Evolutionary conservation across 2,329 filamentous ascomycete genomes (phyloP).

Genomic region (Lachnellula cervina): DNA sequence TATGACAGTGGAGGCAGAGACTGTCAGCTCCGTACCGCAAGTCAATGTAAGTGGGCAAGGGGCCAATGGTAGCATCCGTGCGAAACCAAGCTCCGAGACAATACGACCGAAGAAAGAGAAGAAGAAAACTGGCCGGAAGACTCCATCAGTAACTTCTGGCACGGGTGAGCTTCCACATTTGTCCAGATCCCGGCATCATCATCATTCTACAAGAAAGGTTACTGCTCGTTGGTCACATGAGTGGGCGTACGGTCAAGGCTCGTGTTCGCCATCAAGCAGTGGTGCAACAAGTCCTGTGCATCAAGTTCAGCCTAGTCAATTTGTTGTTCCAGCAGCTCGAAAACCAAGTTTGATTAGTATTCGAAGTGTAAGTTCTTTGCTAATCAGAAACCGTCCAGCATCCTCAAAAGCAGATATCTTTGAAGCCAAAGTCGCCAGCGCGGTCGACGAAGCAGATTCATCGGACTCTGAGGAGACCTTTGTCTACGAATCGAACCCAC

Average conservation of each 20-base stretch:
- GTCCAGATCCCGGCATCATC: constrained; percentile 36
- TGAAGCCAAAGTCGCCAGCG: constrained; percentile 92
- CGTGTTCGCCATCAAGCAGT: constrained; percentile 20
- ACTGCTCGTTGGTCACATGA: constrained; percentile 16
- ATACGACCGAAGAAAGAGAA: constrained; percentile 93
- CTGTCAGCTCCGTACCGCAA: constrained; percentile 85
- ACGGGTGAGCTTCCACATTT: constrained; percentile 57
- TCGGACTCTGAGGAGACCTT: constrained; percentile 98
- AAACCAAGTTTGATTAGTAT: constrained; percentile 35
- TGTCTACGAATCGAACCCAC: constrained; percentile 97
- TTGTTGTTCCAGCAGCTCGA: constrained; percentile 27
- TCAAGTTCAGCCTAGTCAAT: constrained; percentile 11
- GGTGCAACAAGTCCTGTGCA: constrained; percentile 23
- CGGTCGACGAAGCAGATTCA: constrained; percentile 91
- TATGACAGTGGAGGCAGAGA: constrained; percentile 98
- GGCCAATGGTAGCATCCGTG: constrained; percentile 70
- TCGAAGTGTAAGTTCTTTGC: constrained; percentile 39
- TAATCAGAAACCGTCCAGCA: constrained; percentile 50
- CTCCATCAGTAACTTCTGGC: constrained; percentile 63
- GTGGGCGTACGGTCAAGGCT: constrained; percentile 26
- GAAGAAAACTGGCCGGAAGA: constrained; percentile 72
- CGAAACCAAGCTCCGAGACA: constrained; percentile 90
- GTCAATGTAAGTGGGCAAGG: constrained; percentile 66
- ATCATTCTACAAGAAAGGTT: constrained; percentile 27
- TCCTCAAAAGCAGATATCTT: constrained; percentile 98